Evolutionary conservation across 2,329 filamentous ascomycete species (phyloP).

Genomic region (Cordyceps tenuipes): DNA sequence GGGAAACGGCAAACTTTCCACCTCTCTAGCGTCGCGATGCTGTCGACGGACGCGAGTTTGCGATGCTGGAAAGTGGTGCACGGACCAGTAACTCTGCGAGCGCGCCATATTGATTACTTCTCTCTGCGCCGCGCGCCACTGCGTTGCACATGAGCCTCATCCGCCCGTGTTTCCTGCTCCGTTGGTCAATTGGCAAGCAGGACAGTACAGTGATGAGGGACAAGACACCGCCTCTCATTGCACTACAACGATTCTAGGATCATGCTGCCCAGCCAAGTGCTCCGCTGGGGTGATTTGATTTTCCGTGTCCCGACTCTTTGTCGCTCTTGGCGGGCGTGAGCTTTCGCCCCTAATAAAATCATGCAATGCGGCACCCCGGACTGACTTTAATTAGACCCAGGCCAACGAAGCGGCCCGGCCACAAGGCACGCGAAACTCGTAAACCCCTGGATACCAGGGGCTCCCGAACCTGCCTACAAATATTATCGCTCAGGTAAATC

Average conservation of each 20-base stretch:
- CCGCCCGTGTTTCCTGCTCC: not conserved
- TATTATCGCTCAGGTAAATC: no score
- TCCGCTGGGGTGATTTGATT: not conserved
- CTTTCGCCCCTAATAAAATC: not conserved
- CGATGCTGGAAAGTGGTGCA: not conserved
- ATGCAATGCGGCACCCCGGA: constrained; percentile 7
- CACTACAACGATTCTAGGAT: not conserved
- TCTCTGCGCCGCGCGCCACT: not conserved
- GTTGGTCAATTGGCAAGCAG: not conserved
- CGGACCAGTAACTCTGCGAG: not conserved
- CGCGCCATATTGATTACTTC: not conserved
- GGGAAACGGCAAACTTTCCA: not conserved
- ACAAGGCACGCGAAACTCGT: not conserved
- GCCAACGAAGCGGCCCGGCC: not conserved
- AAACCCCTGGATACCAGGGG: not conserved
- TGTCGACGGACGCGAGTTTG: not conserved
- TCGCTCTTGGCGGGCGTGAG: not conserved
- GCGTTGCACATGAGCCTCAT: constrained; percentile 1
- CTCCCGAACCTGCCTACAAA: no score
- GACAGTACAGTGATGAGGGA: not conserved
- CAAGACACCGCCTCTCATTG: not conserved
- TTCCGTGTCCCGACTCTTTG: not conserved
- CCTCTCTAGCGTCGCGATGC: not conserved
- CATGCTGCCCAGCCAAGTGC: not conserved
- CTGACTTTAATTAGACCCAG: not conserved